Evolutionary conservation across 371 early-diverging fungal genomes (phyloP), one percentile per base, ranked within the genome.

Genomic region (Mortierella sp.): DNA sequence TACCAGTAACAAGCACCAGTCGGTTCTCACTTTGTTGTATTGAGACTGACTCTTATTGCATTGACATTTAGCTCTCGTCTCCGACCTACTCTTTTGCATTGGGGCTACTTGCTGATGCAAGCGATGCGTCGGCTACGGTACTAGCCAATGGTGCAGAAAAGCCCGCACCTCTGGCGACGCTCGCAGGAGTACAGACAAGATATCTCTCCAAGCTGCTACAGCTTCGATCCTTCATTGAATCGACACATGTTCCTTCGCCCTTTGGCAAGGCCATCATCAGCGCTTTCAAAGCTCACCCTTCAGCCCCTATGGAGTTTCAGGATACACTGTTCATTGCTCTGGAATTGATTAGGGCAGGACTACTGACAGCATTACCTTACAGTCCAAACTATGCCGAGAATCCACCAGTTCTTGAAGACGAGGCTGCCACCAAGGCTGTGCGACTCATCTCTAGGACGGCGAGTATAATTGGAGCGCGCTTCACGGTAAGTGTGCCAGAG

Each of bases 311-410:
- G 2, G 78, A 74, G 29, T 60, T 47, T 14, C 88, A 86, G 70
- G 89, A 88, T 67, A 83, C 85, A 16, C 67, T 88, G 17, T 76
- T 89, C 54, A 73, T 83, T 27, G 90, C 89, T 9, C 63, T 88
- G 49, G 91, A 90, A 58, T 56, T 90, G 41, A 80, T 90, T 54
- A 82, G 87, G 28, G 82, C 85, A 48, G 84, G 83, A 28, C 76
- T 86, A 12, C 61, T 91, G 51, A 85, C 83, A 17, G 72, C 81
- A 31, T 82, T 81, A 22, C 78, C 82, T 10, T 89, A 84, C 57
- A 83, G 83, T 54, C 82, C 80, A 54, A 78, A 79, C 9, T 89
- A 89, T 55, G 59, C 57, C 48, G 73, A 63, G 53, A 64, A 82
- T n/a, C n/a, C n/a, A 21, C 64, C 73, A 17, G 78, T 76, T 21